Percentiles rank a stretch among this genome's conserved stretches.
Evolutionary conservation across 805 yeast genomes (phyloP).

Genomic region (Hanseniaspora hatyaiensis): DNA sequence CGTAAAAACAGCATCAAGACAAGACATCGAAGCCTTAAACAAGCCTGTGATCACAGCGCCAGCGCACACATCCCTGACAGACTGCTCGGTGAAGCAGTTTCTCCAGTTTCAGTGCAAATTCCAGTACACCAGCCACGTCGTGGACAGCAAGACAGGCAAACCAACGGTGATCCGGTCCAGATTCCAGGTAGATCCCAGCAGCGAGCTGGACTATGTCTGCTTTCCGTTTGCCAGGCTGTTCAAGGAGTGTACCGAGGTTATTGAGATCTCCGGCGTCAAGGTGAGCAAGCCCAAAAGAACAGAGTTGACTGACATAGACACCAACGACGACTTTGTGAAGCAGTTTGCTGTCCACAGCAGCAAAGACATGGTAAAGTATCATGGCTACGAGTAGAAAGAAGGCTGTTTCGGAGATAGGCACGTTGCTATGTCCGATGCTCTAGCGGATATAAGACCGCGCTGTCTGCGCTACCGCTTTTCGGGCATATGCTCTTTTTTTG

Average conservation of each 20-base stretch:
- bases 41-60: neutral
- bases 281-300: neutral
- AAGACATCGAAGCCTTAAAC: neutral
- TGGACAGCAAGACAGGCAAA: neutral
- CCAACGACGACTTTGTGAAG: slow-evolving; percentile 1
- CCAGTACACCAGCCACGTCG: neutral
- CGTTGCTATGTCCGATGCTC: too few species aligned
- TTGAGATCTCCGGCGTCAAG: neutral
- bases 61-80: neutral
- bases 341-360: neutral
- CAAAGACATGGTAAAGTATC: neutral
- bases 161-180: neutral
- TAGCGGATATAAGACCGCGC: too few species aligned
- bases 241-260: slow-evolving; percentile 7
- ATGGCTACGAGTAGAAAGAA: slow-evolving; percentile 5
- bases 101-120: slow-evolving; percentile 12
- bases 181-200: neutral
- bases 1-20: slow-evolving; percentile 4
- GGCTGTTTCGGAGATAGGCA: too few species aligned
- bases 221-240: slow-evolving; percentile 13
- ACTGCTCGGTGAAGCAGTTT: slow-evolving; percentile 9
- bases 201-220: slow-evolving; percentile 9
- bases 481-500: too few species aligned
- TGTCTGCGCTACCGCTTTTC: too few species aligned
- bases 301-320: slow-evolving; percentile 9